phyloP scores from a whole-genome alignment of 179 eudicot genomes.

The Spergularia azorica region DNA sequence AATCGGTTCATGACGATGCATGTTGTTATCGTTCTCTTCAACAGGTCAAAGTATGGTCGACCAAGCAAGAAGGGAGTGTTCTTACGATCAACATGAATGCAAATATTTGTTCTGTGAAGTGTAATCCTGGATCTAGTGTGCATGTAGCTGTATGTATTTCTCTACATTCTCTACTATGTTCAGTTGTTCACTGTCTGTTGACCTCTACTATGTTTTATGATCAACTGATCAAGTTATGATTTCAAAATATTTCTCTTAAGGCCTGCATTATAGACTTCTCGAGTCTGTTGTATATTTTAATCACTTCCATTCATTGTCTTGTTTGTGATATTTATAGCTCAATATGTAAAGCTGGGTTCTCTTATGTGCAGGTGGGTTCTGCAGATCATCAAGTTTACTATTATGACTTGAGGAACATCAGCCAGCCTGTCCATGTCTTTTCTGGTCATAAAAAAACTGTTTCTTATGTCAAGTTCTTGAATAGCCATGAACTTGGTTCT shows the following conservation, averaged over 20 bases:
- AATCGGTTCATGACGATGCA: slow-evolving; percentile 7
- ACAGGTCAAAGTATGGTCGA: slow-evolving; percentile 95
- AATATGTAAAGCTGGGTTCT: neutral
- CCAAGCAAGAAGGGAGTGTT: slow-evolving; percentile 85
- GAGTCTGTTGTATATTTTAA: neutral
- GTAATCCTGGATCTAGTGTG: slow-evolving; percentile 88
- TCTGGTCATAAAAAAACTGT: slow-evolving; percentile 84
- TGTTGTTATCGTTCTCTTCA: slow-evolving; percentile 11
- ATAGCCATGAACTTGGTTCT: slow-evolving; percentile 82
- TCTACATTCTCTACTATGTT: neutral
- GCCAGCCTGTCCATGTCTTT: slow-evolving; percentile 74
- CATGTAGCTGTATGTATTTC: slow-evolving; percentile 65
- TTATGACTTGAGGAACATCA: slow-evolving; percentile 80
- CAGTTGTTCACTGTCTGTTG: neutral
- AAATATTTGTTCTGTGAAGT: slow-evolving; percentile 90
- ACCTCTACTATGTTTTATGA: neutral
- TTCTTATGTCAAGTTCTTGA: slow-evolving; percentile 86
- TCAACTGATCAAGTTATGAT: neutral
- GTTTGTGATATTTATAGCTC: neutral
- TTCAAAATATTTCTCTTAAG: neutral
- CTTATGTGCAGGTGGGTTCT: slow-evolving; percentile 73
- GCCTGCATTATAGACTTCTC: neutral
- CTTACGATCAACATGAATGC: slow-evolving; percentile 80
- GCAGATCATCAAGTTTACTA: slow-evolving; percentile 90
- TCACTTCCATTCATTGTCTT: neutral